Evolutionary conservation across 179 eudicot genomes (phyloP), one percentile per base, ranked within the genome.

Genomic region (Drosera spatulata): DNA sequence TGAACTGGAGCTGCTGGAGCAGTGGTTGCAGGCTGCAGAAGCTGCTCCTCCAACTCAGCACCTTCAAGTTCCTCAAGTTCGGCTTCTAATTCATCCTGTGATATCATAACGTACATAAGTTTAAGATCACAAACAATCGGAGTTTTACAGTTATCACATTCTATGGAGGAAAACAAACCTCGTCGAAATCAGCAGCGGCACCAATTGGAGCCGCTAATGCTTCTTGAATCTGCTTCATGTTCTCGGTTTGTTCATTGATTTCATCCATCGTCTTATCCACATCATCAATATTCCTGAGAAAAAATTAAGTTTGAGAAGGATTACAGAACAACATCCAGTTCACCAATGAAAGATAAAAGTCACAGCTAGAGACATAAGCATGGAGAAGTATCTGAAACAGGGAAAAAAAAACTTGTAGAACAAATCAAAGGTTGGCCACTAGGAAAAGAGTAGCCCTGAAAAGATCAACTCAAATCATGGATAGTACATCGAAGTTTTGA

Each of bases 191-290:
- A 56, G 77, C 82, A 37, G 77, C 74, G 44, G 79, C 72, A 48
- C 85, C 77, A 56, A 80, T 64, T 5, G 85, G 82, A 58, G 79
- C 51, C 22, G 79, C 60, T 33, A 80, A 50, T 55, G 81, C 77
- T 44, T 80, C 81, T 52, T 77, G 81, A 65, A 80, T 77, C 41
- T 71, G 75, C 57, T 77, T 80, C 84, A 80, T 76, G 64, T 74
- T 77, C 70, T 73, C 84, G 0, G 84, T 76, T 60, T 80, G 84
- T 61, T 80, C 84, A 65, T 80, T 77, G 62, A 80, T 80, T 61
- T 80, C 85, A 62, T 77, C 81, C 85, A 80, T 77, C 53, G 85
- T 80, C 61, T 77, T 77, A 66, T 80, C 82, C 60, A 80, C 77
- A 66, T 77, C 82, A 64, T 66, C 82, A 60, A 80, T 77, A 56